Percentiles rank a stretch among this genome's conserved stretches.
Evolutionary conservation across 1,139 yeast species (phyloP).

Genomic region (Debaryomycetaceae sp.): DNA sequence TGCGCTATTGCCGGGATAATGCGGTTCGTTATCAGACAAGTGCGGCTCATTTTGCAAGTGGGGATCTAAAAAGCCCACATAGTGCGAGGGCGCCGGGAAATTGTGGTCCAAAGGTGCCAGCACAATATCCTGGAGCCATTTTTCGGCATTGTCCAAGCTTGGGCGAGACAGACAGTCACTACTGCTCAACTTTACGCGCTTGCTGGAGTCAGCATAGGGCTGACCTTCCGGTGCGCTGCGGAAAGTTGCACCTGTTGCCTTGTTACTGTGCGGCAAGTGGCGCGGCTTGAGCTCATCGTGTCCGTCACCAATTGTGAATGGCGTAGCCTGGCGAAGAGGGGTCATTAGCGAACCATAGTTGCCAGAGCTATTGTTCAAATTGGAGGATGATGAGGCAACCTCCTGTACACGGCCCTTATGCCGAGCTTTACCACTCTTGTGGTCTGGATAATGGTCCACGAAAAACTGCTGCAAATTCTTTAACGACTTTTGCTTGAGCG

Average conservation of each 20-base stretch:
- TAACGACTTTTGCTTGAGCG: slow-evolving; percentile 5
- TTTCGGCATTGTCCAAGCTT: slow-evolving; percentile 2
- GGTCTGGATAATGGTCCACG: neutral
- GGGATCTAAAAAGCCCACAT: slow-evolving; percentile 40
- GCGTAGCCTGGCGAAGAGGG: slow-evolving; percentile 28
- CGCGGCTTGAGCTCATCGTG: slow-evolving; percentile 11
- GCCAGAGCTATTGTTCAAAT: slow-evolving; percentile 12
- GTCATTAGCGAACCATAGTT: slow-evolving; percentile 6
- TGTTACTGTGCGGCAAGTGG: slow-evolving; percentile 7
- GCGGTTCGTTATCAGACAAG: slow-evolving; percentile 6
- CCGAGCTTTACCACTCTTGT: neutral
- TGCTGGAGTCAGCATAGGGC: no score
- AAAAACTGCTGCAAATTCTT: slow-evolving; percentile 8
- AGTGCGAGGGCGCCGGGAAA: slow-evolving; percentile 39
- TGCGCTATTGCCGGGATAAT: neutral
- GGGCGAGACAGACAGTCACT: neutral
- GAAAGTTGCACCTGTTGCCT: slow-evolving; percentile 1
- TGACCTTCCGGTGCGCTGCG: slow-evolving; percentile 1
- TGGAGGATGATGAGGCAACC: no score
- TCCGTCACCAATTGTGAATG: slow-evolving; percentile 17
- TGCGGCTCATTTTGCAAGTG: slow-evolving; percentile 2
- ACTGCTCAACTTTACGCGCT: slow-evolving; percentile 3
- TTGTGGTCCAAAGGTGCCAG: slow-evolving; percentile 49
- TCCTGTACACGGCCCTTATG: no score
- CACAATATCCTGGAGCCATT: slow-evolving; percentile 58